Evolutionary conservation across 768 basidiomycete genomes (phyloP), one percentile per base, ranked within the genome.

Genomic region (Porphyrellus cyaneotinctus): DNA sequence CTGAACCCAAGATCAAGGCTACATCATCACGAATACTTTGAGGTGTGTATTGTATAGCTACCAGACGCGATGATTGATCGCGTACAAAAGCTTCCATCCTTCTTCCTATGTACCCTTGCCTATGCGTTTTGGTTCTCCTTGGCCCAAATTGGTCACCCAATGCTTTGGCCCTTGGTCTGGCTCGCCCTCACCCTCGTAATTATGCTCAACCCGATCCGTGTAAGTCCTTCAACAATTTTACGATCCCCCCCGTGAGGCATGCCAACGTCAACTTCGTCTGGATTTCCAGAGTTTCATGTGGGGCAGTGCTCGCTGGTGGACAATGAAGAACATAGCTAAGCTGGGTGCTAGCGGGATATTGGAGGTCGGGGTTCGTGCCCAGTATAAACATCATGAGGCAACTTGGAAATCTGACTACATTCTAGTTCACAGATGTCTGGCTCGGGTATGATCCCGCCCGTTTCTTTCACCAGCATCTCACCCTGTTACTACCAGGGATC

Each of bases 111-210:
- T n/a, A 76, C 84, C 0, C 78, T 97, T 4, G 83, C 78, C 47
- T 88, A 87, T 54, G 82, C 88, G 23, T 93, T 93, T 66, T 94
- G 85, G 84, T 74, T 97, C 37, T 89, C 94, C 0, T 89, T 95
- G 64, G 64, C 78, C 38, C 77, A 75, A 26, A 73, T 91, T 18
- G 88, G 86, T 15, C 72, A 75, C 2, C 88, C 95, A 0, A 82
- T 83, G 3, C 68, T 83, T 1, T 98, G 89, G 85, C 88, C 89
- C 0, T 68, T 91, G 12, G 75, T 87, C 2, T 99, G 94, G 93
- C 74, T 97, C 9, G 78, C 76, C 2, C 76, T 91, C 50, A 67
- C 78, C 2, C 62, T 75, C 5, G 54, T 81, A 11, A 58, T 91
- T 37, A 68, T 94, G 60, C 65, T 93, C 48, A 82, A 93, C 65